Evolutionary conservation across 495 filamentous ascomycete genomes (phyloP), one percentile per base, ranked within the genome.

Genomic region (Aspergillus affinis): DNA sequence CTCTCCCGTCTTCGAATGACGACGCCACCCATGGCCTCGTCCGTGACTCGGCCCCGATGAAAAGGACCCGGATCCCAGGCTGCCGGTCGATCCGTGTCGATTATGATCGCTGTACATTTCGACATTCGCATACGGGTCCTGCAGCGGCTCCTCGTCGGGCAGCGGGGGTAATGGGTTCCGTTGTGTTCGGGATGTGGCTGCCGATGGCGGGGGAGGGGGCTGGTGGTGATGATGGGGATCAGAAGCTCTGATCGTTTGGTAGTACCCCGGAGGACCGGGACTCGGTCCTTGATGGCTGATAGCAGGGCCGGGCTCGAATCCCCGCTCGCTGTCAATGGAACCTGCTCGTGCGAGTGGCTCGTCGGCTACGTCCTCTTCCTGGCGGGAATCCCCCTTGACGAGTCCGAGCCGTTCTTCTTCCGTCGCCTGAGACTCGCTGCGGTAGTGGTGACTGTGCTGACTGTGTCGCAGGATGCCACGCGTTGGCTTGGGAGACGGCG

Each of bases 371-470:
- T 75, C 72, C 51, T 73, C 67, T 41, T 41, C 36, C 36, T 41
- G 36, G 7, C 70, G 69, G 10, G 74, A 73, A 53, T 93, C 90
- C 15, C 91, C 92, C 66, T 87, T 86, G 6, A 97, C 93, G 1
- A 98, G 82, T 0, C 94, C 94, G 19, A 97, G 69, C 36, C 84
- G 80, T 65, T 98, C 94, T 72, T 98, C 94, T 65, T 97, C 94
- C 0, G 93, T 96, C 13, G 36, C 13, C 12, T 41, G 36, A 41
- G 36, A 41, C 9, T 41, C 36, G 36, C 36, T 41, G 13, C 13
- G 36, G 36, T 41, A 10, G 7, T 82, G 20, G 63, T 64, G 21
- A 59, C 61, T 54, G 52, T 67, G 72, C 44, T 81, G 79, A 55
- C 76, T 68, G 72, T 82, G 60, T 72, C 84, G 62, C 68, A 83